Percentiles rank a stretch among this genome's conserved stretches.
These are phyloP conservation scores for Cladosporium sp. DNA, from an alignment of 2,329 filamentous ascomycete genomes.

Conservation along the genomic window DNA sequence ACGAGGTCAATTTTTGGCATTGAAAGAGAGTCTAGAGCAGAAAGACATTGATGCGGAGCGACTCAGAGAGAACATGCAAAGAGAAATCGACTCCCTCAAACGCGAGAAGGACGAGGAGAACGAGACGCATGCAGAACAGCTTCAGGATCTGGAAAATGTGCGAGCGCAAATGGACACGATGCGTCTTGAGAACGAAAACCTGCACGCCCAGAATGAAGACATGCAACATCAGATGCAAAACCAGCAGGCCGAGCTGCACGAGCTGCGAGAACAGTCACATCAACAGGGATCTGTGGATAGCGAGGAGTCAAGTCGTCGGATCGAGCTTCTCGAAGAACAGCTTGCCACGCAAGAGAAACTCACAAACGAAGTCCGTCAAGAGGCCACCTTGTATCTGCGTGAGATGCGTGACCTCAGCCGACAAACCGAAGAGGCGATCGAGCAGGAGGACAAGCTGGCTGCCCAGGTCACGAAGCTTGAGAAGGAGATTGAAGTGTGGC, in stretches of 20 bases:
- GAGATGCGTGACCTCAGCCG: conserved; percentile 88
- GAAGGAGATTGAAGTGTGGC: conserved; percentile 83
- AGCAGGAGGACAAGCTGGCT: conserved; percentile 75
- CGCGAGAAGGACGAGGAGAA: conserved; percentile 31
- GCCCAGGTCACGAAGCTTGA: conserved; percentile 73
- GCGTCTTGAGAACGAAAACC: conserved; percentile 10
- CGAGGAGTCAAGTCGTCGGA: conserved; percentile 57
- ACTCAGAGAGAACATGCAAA: conserved; percentile 73
- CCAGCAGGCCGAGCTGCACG: conserved; percentile 37
- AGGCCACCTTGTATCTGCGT: conserved; percentile 75
- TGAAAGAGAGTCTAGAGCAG: conserved; percentile 64
- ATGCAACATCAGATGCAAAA: conserved; percentile 14
- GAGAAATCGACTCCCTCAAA: conserved; percentile 71
- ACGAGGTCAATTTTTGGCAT: conserved; percentile 23
- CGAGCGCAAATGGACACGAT: conserved; percentile 17
- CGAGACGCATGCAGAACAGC: conserved; percentile 22
- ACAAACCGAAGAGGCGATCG: conserved; percentile 71
- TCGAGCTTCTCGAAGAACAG: conserved; percentile 50
- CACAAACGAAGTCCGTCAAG: conserved; percentile 79
- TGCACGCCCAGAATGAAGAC: conserved; percentile 10
- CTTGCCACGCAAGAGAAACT: conserved; percentile 78
- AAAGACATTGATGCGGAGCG: conserved; percentile 46
- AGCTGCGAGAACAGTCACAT: conserved; percentile 15
- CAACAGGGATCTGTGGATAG: not conserved
- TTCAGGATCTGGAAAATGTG: conserved; percentile 20